Percentiles rank a stretch among this genome's conserved stretches.
phyloP scores from a whole-genome alignment of 305 asterid genomes.

The Rubia balearica region DNA sequence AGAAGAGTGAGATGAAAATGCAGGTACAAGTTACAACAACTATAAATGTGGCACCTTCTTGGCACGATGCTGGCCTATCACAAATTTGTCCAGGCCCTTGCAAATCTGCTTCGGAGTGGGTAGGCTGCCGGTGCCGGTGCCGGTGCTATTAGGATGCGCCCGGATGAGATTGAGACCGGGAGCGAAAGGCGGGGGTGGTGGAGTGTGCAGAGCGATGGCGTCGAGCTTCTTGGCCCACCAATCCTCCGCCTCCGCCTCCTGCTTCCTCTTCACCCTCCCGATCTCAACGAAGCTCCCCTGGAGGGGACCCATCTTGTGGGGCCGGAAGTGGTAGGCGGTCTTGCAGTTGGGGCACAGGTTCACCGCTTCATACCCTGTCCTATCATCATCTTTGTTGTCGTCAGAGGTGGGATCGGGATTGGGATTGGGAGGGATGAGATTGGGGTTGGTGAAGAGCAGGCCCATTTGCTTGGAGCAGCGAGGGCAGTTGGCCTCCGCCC shows the following conservation, averaged over 20 bases:
- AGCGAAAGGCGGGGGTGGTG: constrained; percentile 87
- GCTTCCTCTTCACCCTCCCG: constrained; percentile 37
- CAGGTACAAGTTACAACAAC: no score
- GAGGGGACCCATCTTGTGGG: constrained; percentile 28
- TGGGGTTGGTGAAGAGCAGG: constrained; percentile 60
- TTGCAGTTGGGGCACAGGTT: constrained; percentile 41
- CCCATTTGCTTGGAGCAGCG: constrained; percentile 91
- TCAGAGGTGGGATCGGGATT: constrained; percentile 4
- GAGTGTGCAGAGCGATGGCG: constrained; percentile 82
- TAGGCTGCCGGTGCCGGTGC: constrained; percentile 29
- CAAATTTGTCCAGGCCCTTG: constrained; percentile 77
- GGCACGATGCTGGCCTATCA: constrained; percentile 85
- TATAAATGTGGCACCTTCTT: constrained; percentile 48
- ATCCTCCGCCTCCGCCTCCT: constrained; percentile 24
- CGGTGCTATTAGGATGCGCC: constrained; percentile 23
- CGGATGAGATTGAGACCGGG: constrained; percentile 70
- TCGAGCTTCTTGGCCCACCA: constrained; percentile 45
- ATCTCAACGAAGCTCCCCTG: constrained; percentile 40
- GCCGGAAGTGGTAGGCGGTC: constrained; percentile 35
- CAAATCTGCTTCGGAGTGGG: constrained; percentile 94
- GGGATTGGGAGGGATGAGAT: constrained; percentile 48
- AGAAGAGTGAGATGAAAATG: not conserved
- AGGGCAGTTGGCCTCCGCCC: constrained; percentile 93
- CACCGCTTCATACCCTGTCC: constrained; percentile 28
- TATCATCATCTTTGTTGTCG: no score